phyloP scores from a whole-genome alignment of 2,329 filamentous ascomycete species.

The Phialemonium atrogriseum region DNA sequence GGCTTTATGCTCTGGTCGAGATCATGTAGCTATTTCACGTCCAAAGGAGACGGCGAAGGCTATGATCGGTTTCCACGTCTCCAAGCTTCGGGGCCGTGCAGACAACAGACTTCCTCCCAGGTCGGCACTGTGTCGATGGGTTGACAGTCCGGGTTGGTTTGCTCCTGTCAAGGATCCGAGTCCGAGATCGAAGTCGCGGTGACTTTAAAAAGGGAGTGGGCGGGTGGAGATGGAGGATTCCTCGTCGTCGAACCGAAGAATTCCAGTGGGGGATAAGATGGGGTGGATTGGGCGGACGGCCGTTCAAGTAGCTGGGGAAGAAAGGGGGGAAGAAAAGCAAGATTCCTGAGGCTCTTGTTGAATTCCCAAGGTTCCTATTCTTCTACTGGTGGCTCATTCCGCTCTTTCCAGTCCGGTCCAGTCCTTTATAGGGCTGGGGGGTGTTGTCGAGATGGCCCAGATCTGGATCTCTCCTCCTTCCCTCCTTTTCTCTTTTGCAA shows the following conservation, averaged over 20 bases:
- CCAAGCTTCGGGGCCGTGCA: no score
- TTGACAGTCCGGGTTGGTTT: conserved; percentile 1
- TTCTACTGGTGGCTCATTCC: no score
- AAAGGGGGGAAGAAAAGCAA: conserved; percentile 8
- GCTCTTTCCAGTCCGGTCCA: conserved; percentile 14
- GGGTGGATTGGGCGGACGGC: conserved; percentile 6
- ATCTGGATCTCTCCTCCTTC: conserved; percentile 22
- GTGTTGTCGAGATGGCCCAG: conserved; percentile 18
- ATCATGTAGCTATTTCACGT: no score
- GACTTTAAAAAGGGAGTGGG: conserved; percentile 24
- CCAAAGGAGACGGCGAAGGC: no score
- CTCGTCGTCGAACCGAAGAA: conserved; percentile 34
- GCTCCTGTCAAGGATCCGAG: conserved; percentile 8
- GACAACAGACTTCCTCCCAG: conserved; percentile 1
- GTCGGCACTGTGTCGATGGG: conserved; percentile 1
- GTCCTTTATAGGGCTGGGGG: conserved; percentile 17
- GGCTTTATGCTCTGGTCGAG: conserved; percentile 14
- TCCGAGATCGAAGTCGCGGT: conserved; percentile 2
- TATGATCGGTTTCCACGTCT: neutral
- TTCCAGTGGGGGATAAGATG: conserved; percentile 18
- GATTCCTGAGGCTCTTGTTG: conserved; percentile 2
- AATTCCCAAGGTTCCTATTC: no score
- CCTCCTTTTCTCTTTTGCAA: conserved; percentile 21
- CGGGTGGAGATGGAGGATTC: conserved; percentile 31
- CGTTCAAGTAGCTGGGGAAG: conserved; percentile 9